Percentiles rank a stretch among this genome's conserved stretches.
These are phyloP conservation scores for Plantago elongata DNA, from an alignment of 257 asterid species.

Conservation along the genomic window DNA sequence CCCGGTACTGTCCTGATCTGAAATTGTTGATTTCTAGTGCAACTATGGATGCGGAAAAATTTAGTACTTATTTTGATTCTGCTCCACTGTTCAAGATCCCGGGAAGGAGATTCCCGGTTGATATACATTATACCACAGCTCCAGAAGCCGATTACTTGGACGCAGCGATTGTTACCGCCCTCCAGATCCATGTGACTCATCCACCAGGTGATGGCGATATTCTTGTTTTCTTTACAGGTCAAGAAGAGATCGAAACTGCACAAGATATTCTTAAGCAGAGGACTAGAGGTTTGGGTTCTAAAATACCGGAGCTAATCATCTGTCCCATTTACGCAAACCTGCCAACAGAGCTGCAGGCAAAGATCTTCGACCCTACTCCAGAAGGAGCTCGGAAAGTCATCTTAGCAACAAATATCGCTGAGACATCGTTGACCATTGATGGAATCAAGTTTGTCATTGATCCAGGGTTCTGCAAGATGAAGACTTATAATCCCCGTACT, in stretches of 20 bases:
- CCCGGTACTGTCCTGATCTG: conserved; percentile 76
- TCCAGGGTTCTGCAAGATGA: conserved; percentile 91
- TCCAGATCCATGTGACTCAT: conserved; percentile 74
- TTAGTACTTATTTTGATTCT: conserved; percentile 55
- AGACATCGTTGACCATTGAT: conserved; percentile 88
- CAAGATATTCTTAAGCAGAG: conserved; percentile 55
- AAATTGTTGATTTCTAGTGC: conserved; percentile 90
- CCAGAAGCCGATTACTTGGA: conserved; percentile 97
- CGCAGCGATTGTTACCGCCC: conserved; percentile 81
- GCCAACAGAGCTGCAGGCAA: conserved; percentile 60
- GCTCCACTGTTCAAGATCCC: conserved; percentile 76
- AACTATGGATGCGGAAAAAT: conserved; percentile 82
- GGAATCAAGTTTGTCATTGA: conserved; percentile 91
- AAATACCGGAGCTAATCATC: conserved; percentile 58
- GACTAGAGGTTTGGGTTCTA: conserved; percentile 59
- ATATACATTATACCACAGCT: conserved; percentile 76
- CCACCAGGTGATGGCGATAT: conserved; percentile 65
- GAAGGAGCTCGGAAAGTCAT: conserved; percentile 68
- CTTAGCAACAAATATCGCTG: conserved; percentile 66
- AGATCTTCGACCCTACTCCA: conserved; percentile 65
- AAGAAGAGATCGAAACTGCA: conserved; percentile 60
- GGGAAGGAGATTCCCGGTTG: conserved; percentile 88
- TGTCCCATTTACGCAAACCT: conserved; percentile 62
- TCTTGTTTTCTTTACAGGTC: conserved; percentile 70
- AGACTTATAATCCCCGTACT: conserved; percentile 80